Base-by-base conservation (phyloP, 2,329 filamentous ascomycete genomes). In the Colletotrichum salicis region DNA sequence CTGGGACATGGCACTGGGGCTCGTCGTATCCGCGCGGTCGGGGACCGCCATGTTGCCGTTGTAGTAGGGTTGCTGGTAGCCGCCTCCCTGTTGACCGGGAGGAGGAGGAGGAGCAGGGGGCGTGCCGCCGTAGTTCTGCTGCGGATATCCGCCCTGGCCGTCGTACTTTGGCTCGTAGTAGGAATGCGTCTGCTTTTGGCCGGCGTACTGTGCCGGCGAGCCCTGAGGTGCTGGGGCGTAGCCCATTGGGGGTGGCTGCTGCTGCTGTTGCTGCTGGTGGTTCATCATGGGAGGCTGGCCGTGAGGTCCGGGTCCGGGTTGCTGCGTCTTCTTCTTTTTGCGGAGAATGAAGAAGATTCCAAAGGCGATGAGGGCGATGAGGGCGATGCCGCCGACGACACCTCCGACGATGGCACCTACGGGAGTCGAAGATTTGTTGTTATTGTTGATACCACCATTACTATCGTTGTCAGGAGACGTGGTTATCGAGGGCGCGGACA, bases 391-490 rank as follows among this genome's bases (percentile, higher is more conserved):
- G 15, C 81, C 82, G 4, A 83, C 78, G 22, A 81, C 80, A 45
- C 80, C 81, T 27, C 82, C 82, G 2, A 82, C 81, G 52, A 84
- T 83, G 65, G 80, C 76, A 5, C 81, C 82, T 24, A 81, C 73
- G 10, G 78, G 79, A 1, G 76, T 78, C 3, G 69, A 64, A 19
- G 63, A 59, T 11, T 71, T 67, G 24, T 68, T 67, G 19, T 62
- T 48, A 19, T 48, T 48, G 41, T 48, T 48, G 8, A 1, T 48
- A 33, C 67, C 58, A 1, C 60, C 61, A 19, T 67, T 67, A 37
- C 58, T 64, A 37, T 62, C 57, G 27, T 67, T 64, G 58, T 68
- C 60, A 54, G 63, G 55, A 45, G 52, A 41, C 55, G 35, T 54
- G 54, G 24, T 70, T n/a, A 59, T 51, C 27, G 62, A 61, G 12